Conservation (phyloP, 345 rosid species). For the Dimocarpus longan region DNA sequence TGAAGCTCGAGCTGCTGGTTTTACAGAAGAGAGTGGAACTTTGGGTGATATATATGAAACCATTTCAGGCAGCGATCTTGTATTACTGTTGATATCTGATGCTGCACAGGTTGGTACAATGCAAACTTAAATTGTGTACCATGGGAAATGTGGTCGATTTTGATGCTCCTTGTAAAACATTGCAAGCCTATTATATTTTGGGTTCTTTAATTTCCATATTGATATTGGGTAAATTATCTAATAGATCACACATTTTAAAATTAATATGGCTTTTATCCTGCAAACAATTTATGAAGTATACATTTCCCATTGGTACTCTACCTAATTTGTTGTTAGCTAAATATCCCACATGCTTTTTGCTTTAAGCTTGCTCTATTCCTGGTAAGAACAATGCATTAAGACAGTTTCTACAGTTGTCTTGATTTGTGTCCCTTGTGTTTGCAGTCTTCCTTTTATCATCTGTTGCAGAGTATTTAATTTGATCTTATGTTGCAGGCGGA, state of each 20-base stretch:
- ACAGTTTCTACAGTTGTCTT: not conserved
- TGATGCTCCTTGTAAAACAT: not conserved
- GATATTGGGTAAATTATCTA: not conserved
- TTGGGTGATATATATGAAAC: conserved; percentile 93
- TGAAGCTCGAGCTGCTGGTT: conserved; percentile 91
- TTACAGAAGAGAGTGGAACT: conserved; percentile 84
- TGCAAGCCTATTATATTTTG: not conserved
- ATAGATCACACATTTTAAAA: not conserved
- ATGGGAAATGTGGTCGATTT: not conserved
- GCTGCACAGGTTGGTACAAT: conserved; percentile 76
- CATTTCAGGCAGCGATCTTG: conserved; percentile 84
- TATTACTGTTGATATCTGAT: conserved; percentile 84
- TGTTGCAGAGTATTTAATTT: conserved; percentile 4
- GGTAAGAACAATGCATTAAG: not conserved
- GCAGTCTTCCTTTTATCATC: not conserved
- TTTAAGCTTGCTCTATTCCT: not conserved
- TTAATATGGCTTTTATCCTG: not conserved
- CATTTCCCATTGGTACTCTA: not conserved
- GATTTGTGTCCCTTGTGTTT: not conserved
- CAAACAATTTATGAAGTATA: not conserved
- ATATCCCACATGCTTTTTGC: not conserved
- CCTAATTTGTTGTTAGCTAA: not conserved
- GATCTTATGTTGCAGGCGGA: conserved; percentile 62
- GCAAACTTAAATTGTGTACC: not conserved
- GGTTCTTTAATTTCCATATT: not conserved